Percentiles rank a stretch among this genome's conserved stretches.
These are phyloP conservation scores for Fusarium hainanense DNA, from an alignment of 2,329 filamentous ascomycete genomes.

Conservation along the genomic window DNA sequence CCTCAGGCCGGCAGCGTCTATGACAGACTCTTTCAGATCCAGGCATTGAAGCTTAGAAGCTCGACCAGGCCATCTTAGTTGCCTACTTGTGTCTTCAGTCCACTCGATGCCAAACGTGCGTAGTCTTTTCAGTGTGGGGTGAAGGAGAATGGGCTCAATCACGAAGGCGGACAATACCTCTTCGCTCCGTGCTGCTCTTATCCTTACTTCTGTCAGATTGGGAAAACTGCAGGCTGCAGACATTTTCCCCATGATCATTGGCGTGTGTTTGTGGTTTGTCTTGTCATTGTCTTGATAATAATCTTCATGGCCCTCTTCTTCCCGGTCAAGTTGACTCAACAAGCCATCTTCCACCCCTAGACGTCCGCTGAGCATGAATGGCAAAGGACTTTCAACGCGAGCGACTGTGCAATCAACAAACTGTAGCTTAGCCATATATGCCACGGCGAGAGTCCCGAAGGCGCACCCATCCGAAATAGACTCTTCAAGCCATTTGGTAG, in stretches of 20 bases:
- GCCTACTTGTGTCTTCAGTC: background rate
- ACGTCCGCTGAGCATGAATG: background rate
- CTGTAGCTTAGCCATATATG: conserved; percentile 1
- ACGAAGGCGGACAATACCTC: fast-evolving
- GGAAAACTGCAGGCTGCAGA: background rate
- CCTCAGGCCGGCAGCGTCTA: background rate
- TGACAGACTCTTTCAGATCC: background rate
- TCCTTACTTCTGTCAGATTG: conserved; percentile 3
- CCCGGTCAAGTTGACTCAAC: too few relatives aligned
- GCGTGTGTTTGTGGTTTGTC: background rate
- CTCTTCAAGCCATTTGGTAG: background rate
- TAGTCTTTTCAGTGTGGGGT: background rate
- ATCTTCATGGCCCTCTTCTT: too few relatives aligned
- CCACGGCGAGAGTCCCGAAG: background rate
- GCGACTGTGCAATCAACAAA: background rate
- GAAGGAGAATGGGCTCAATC: background rate
- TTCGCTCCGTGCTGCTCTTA: fast-evolving
- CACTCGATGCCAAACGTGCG: background rate
- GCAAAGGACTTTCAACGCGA: fast-evolving
- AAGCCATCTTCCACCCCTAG: background rate
- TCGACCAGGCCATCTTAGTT: background rate
- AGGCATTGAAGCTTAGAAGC: background rate
- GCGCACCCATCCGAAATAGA: background rate
- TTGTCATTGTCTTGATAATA: too few relatives aligned
- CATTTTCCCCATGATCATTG: fast-evolving